Evolutionary conservation across 176 grass and related monocot genomes (phyloP).

Genomic region (barley (Hordeum vulgare)): MorexV3_pseudomolecules_assembly NC_058520.1:569080938-569081437

Average conservation of each 20-base stretch:
- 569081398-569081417: background rate
- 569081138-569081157: conserved; percentile 53
- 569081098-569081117: conserved; percentile 1
- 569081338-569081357: conserved; percentile 21
- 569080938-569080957: background rate
- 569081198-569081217: background rate
- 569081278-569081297: conserved; percentile 20
- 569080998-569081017: background rate
- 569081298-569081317: background rate
- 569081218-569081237: background rate
- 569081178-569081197: conserved; percentile 20
- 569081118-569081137: conserved; percentile 5
- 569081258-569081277: conserved; percentile 12
- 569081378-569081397: conserved; percentile 18
- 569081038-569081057: background rate
- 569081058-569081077: background rate
- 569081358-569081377: conserved; percentile 32
- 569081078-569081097: conserved; percentile 26
- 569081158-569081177: conserved; percentile 31
- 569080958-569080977: background rate
- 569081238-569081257: conserved; percentile 21
- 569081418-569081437: conserved; percentile 36
- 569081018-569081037: conserved; percentile 32
- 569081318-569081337: background rate
- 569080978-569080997: background rate